Evolutionary conservation across 202 grass and related monocot genomes (phyloP).

Genomic region (Digitaria exilis): DNA sequence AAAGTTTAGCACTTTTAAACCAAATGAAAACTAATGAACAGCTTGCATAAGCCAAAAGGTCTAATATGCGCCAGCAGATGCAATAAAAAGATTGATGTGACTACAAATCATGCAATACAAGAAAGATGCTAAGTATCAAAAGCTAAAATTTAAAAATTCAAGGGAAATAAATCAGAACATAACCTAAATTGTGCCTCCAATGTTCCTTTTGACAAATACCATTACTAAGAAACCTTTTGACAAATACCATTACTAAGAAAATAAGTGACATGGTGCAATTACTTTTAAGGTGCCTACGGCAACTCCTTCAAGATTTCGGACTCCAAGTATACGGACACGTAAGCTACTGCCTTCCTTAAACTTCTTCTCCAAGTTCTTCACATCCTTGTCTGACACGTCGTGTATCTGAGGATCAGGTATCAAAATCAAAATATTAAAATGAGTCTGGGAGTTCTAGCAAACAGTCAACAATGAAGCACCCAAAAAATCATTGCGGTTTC

Average conservation of each 20-base stretch:
- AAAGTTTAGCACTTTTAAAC: not conserved
- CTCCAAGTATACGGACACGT: slow-evolving; percentile 82
- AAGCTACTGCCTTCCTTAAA: slow-evolving; percentile 76
- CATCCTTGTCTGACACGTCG: slow-evolving; percentile 80
- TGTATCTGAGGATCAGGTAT: slow-evolving; percentile 58
- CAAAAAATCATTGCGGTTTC: slow-evolving; percentile 22
- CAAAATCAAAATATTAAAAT: slow-evolving; percentile 38
- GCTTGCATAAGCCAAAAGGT: not conserved
- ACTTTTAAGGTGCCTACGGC: slow-evolving; percentile 82
- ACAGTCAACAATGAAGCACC: not conserved
- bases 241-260: slow-evolving; percentile 33
- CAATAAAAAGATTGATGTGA: not conserved
- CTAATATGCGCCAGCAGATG: not conserved
- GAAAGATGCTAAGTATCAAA: slow-evolving; percentile 25
- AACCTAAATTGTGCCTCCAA: not conserved
- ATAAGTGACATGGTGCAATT: slow-evolving; percentile 23
- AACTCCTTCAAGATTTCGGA: slow-evolving; percentile 92
- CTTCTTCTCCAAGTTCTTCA: slow-evolving; percentile 81
- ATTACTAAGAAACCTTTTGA: slow-evolving; percentile 25
- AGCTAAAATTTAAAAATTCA: slow-evolving; percentile 26
- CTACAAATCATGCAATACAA: not conserved
- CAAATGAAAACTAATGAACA: not conserved
- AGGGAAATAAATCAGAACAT: slow-evolving; percentile 28
- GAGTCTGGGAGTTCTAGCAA: slow-evolving; percentile 6
- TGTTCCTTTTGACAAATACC: slow-evolving; percentile 30